Percentiles rank a stretch among this genome's conserved stretches.
phyloP scores from a whole-genome alignment of 441 rosid species.

The Corymbia calophylla region DNA sequence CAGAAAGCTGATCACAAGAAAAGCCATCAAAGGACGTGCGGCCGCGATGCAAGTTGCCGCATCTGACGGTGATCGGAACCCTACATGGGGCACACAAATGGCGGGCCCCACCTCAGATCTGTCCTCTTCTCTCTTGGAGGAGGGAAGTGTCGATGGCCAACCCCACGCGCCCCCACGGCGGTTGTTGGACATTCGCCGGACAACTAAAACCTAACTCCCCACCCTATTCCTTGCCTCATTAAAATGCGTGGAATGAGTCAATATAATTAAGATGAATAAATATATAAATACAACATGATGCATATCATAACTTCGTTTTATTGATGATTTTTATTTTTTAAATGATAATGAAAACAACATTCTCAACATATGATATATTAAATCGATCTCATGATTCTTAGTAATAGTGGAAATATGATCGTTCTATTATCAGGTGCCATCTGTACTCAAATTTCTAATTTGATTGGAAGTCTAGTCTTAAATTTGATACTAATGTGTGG shows the following conservation, averaged over 20 bases:
- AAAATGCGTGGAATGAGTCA: neutral
- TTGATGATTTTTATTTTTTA: neutral
- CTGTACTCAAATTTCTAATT: neutral
- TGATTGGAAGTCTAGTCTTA: neutral
- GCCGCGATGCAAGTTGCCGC: constrained; percentile 33
- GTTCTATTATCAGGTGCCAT: neutral
- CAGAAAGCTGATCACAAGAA: neutral
- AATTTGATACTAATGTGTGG: accelerated
- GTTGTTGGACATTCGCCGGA: neutral
- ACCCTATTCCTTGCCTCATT: neutral
- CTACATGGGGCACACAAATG: constrained; percentile 11
- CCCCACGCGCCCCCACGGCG: constrained; percentile 13
- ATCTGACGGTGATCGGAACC: constrained; percentile 44
- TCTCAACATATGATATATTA: neutral
- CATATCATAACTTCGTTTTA: neutral
- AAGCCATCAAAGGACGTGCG: constrained; percentile 25
- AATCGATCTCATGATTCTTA: neutral
- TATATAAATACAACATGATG: neutral
- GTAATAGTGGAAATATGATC: neutral
- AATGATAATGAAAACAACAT: neutral
- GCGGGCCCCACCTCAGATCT: constrained; percentile 26
- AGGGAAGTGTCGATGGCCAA: neutral
- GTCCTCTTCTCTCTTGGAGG: constrained; percentile 7
- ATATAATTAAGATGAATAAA: neutral
- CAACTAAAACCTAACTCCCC: neutral